A percentile compares a stretch with the other conserved stretches of the same genome.
These are phyloP conservation scores for Ceratocystis albifundus DNA, from an alignment of 2,329 filamentous ascomycete species.

Conservation along the genomic window DNA sequence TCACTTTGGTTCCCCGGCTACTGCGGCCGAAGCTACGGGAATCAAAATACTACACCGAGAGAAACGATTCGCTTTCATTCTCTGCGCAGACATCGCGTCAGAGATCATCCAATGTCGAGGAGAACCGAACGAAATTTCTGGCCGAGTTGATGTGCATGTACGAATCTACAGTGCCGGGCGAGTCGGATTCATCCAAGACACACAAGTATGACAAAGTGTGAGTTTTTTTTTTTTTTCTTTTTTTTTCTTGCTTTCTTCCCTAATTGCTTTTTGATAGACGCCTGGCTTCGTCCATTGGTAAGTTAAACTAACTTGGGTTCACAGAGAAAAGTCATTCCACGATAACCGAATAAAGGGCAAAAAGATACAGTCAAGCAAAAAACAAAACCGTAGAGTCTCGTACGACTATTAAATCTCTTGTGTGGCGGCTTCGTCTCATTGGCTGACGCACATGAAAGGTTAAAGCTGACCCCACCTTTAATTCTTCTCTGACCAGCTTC, in stretches of 20 bases:
- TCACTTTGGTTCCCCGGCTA: constrained; percentile 36
- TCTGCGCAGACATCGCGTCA: constrained; percentile 45
- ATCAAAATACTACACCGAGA: constrained; percentile 44
- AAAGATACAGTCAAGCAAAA: constrained; percentile 41
- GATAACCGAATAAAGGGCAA: constrained; percentile 38
- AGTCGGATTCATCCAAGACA: constrained; percentile 37
- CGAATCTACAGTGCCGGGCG: constrained; percentile 36
- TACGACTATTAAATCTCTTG: constrained; percentile 28
- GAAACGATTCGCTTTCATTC: constrained; percentile 43
- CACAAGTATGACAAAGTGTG: constrained; percentile 41
- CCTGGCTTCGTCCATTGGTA: background rate
- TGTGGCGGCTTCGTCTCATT: constrained; percentile 1
- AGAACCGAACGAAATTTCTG: constrained; percentile 41
- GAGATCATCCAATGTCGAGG: constrained; percentile 40
- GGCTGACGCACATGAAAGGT: background rate
- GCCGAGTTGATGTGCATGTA: constrained; percentile 42
- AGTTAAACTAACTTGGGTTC: background rate
- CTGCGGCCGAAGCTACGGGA: constrained; percentile 38
- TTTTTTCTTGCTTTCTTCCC: constrained; percentile 10
- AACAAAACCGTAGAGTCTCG: constrained; percentile 32
- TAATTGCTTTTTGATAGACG: background rate
- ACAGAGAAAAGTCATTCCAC: constrained; percentile 39
- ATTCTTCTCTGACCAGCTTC: background rate
- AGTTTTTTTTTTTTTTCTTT: constrained; percentile 26
- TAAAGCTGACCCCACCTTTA: background rate